These are phyloP conservation scores for Sporothrix inflata DNA, from an alignment of 2,329 filamentous ascomycete genomes.

Conservation along the genomic window DNA sequence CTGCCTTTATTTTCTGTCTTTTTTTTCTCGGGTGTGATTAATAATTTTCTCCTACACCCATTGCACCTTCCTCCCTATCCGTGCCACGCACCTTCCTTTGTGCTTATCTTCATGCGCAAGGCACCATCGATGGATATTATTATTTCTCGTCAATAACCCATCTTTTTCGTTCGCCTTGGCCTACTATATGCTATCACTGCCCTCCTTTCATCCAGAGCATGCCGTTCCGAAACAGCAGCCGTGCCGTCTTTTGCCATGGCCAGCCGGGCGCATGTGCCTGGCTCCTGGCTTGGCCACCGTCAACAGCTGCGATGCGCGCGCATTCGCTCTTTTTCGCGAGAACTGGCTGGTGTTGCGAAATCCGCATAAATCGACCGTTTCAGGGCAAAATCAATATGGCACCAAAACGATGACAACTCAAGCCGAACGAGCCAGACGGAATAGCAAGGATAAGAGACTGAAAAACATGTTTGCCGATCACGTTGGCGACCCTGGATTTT, in stretches of 20 bases:
- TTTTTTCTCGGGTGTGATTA: not conserved
- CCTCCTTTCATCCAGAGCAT: constrained; percentile 18
- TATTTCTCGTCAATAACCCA: not conserved
- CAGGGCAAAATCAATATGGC: not conserved
- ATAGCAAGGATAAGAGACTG: too few species aligned
- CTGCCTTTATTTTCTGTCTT: not conserved
- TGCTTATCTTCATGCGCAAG: not conserved
- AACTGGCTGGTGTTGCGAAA: not conserved
- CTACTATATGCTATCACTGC: constrained; percentile 11
- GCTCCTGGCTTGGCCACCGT: not conserved
- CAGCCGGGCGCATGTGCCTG: not conserved
- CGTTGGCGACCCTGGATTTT: not conserved
- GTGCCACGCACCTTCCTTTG: not conserved
- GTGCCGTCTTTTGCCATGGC: constrained; percentile 22
- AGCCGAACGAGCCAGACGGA: not conserved
- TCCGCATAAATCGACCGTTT: not conserved
- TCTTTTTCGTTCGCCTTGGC: not conserved
- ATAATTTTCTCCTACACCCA: not conserved
- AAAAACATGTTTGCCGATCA: not conserved
- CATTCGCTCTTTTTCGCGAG: not conserved
- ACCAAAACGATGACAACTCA: not conserved
- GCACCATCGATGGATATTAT: not conserved
- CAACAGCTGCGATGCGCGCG: not conserved
- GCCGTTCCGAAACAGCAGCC: constrained; percentile 21
- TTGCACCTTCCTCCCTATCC: not conserved